Base-by-base conservation (phyloP, 352 stramenopile species). In the Globisporangium splendens region DNA sequence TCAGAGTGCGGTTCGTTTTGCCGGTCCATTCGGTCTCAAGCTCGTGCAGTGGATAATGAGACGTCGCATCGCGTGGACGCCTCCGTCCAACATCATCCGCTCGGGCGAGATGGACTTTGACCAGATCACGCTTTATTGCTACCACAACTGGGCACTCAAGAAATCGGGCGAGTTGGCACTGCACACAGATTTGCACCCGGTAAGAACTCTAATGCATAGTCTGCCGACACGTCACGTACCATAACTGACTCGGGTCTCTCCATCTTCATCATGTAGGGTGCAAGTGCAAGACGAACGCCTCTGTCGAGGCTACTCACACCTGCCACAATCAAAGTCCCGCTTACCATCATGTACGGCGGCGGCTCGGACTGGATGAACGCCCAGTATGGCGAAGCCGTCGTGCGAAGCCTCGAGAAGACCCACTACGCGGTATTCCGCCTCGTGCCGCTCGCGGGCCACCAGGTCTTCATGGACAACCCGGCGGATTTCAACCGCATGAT, bases 381-480 rank as follows among this genome's bases (percentile, higher is more conserved):
- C 18, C 68, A 87, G 21, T 69, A 77, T 42, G 83, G 79, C 49
- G 67, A 85, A 46, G 68, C 73, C 11, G 77, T 93, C 24, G 69
- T 90, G 47, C 72, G 72, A 8, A 63, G 66, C 11, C 57, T 93
- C 17, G 73, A 90, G 50, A 78, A 73, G 54, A 73, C 66, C 8
- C 79, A 88, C 43, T 87, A 90, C 66, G 79, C 79, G 4, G 73
- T 75, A 22, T 86, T 91, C 55, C 72, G 72, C 1, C 72, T 90
- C 59, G 81, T 93, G 3, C 81, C 83, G 17, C 57, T 71, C 4
- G 81, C 83, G 0, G 83, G 83, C 10, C 83, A 93, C 52, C 83
- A 93, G 55, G 83, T 93, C 21, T 93, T 93, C 61, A 91, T 93
- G 83, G 83, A 93, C 76, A 91, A 93, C 63, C 78, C 83, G 2